These are phyloP conservation scores for Polytolypa hystricis DNA, from an alignment of 2,329 filamentous ascomycete species.

Conservation along the genomic window DNA sequence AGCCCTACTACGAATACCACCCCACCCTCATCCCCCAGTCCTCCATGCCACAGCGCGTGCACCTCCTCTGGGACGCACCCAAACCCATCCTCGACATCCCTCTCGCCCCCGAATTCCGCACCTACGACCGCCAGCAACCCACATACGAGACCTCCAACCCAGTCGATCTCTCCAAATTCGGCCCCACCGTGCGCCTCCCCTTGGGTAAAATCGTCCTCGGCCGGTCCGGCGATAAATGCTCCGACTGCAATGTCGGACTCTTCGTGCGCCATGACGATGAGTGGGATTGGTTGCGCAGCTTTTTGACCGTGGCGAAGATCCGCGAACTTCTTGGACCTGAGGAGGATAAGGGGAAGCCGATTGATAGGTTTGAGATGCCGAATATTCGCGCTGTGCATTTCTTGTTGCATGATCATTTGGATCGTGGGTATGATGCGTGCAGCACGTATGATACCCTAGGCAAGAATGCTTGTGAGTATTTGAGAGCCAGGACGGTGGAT, in stretches of 20 bases:
- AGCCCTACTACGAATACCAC: slow-evolving; percentile 18
- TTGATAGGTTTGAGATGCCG: slow-evolving; percentile 11
- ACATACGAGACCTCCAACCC: slow-evolving; percentile 14
- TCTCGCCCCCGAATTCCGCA: neutral
- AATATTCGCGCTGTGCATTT: slow-evolving; percentile 9
- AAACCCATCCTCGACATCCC: neutral
- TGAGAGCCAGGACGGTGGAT: slow-evolving; percentile 10
- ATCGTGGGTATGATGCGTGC: slow-evolving; percentile 7
- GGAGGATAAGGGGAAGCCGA: slow-evolving; percentile 6
- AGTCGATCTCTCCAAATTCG: slow-evolving; percentile 13
- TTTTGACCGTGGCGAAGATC: slow-evolving; percentile 8
- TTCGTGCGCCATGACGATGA: slow-evolving; percentile 34
- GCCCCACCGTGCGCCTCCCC: slow-evolving; percentile 16
- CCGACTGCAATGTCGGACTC: slow-evolving; percentile 37
- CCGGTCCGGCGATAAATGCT: slow-evolving; percentile 35
- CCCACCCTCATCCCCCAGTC: slow-evolving; percentile 19
- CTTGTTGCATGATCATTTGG: slow-evolving; percentile 11
- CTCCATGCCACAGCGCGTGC: neutral
- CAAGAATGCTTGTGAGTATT: slow-evolving; percentile 11
- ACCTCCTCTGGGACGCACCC: neutral
- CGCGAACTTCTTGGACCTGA: slow-evolving; percentile 8
- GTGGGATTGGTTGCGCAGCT: slow-evolving; percentile 31
- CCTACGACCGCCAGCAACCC: neutral
- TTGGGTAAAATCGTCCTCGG: slow-evolving; percentile 28
- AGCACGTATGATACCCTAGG: slow-evolving; percentile 9